These are phyloP conservation scores for Pythium brassicae DNA, from an alignment of 352 stramenopile genomes.

Conservation along the genomic window DNA sequence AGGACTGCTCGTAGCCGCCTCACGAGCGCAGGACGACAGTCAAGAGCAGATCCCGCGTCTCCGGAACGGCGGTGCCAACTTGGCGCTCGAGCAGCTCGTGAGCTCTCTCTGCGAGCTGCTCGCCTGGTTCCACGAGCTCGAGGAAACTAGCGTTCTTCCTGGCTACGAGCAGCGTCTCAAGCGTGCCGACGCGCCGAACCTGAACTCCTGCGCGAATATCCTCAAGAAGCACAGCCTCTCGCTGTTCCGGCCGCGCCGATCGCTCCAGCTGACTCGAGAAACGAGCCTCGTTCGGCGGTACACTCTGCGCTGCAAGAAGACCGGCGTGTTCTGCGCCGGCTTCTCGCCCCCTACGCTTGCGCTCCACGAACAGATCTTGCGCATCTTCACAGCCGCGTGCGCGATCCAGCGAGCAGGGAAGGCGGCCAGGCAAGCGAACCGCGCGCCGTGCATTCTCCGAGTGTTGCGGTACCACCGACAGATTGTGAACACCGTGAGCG, in stretches of 20 bases:
- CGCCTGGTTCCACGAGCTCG: not conserved
- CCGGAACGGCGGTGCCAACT: not conserved
- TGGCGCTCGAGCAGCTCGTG: not conserved
- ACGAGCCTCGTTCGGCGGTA: not conserved
- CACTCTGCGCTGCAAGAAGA: constrained; percentile 10
- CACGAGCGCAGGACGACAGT: not conserved
- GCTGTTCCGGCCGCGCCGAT: too few relatives aligned
- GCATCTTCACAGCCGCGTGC: constrained; percentile 11
- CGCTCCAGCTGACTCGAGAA: not conserved
- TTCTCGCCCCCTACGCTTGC: constrained; percentile 5
- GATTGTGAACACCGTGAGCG: constrained; percentile 10
- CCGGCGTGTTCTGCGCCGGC: constrained; percentile 16
- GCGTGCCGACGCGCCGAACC: not conserved
- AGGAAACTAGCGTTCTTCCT: not conserved
- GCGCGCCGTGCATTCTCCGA: not conserved
- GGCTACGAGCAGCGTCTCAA: not conserved
- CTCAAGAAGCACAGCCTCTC: not conserved
- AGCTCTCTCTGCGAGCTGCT: not conserved
- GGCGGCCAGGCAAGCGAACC: not conserved
- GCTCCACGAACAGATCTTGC: constrained; percentile 12
- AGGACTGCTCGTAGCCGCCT: not conserved
- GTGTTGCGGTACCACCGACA: constrained; percentile 12
- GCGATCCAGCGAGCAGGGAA: not conserved
- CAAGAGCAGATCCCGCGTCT: not conserved
- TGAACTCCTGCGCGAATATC: too few relatives aligned